Percentiles rank a stretch among this genome's conserved stretches.
Conservation (phyloP, 2,329 filamentous ascomycete species). For the Sporothrix brunneoviolacea region DNA sequence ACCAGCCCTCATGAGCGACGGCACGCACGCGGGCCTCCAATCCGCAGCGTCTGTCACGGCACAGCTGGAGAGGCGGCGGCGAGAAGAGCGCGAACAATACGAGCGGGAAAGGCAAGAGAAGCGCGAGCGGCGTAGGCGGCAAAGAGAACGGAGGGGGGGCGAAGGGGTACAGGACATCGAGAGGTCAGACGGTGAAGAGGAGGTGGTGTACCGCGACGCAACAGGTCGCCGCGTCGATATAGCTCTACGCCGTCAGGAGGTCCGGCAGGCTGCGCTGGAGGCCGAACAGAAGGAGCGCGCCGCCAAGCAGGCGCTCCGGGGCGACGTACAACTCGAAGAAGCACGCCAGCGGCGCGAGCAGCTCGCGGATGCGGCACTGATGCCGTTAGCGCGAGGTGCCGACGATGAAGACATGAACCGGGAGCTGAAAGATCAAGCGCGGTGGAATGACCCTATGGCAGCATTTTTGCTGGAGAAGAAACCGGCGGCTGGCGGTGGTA, state of each 20-base stretch:
- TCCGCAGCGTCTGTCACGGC: constrained; percentile 70
- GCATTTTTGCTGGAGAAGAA: constrained; percentile 56
- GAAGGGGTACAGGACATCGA: constrained; percentile 74
- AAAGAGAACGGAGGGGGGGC: constrained; percentile 28
- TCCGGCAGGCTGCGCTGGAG: constrained; percentile 56
- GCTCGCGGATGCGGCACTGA: constrained; percentile 72
- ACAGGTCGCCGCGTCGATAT: constrained; percentile 92
- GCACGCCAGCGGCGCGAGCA: constrained; percentile 58
- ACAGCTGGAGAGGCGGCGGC: constrained; percentile 53
- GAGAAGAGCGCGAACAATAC: constrained; percentile 28
- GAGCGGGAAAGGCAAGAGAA: constrained; percentile 22
- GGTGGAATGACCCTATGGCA: constrained; percentile 94
- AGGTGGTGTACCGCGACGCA: constrained; percentile 93
- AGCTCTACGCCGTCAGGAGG: constrained; percentile 81
- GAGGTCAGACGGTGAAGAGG: constrained; percentile 42
- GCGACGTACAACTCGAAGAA: constrained; percentile 74
- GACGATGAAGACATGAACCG: constrained; percentile 84
- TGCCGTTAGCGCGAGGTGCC: constrained; percentile 71
- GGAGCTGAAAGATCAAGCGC: constrained; percentile 65
- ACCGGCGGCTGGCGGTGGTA: constrained; percentile 29
- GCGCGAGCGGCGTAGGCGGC: constrained; percentile 29
- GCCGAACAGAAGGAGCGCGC: constrained; percentile 65
- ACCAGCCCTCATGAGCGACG: constrained; percentile 70
- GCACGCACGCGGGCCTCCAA: constrained; percentile 81
- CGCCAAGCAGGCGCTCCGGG: constrained; percentile 65